phyloP scores from a whole-genome alignment of 371 early-diverging fungal species.

The Scutellospora calospora region DNA sequence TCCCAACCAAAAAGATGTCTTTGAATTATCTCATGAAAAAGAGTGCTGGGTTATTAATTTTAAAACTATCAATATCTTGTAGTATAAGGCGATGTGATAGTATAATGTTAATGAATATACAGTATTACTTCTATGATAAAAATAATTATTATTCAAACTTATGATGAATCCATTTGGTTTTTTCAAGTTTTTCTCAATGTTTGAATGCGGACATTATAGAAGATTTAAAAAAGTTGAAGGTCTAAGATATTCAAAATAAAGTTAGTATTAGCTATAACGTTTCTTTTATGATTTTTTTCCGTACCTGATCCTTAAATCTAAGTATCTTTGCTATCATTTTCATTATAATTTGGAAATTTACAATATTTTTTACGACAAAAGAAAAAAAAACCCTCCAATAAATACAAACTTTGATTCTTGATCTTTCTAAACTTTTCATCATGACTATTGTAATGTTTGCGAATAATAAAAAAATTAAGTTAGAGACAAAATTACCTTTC shows the following conservation, averaged over 20 bases:
- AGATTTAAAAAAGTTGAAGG: slow-evolving; percentile 61
- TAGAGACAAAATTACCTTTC: slow-evolving; percentile 57
- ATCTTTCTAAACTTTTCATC: slow-evolving; percentile 45
- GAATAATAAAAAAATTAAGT: slow-evolving; percentile 52
- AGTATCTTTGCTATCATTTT: slow-evolving; percentile 61
- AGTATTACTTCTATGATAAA: not conserved
- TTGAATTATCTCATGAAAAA: slow-evolving; percentile 53
- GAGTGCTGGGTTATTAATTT: slow-evolving; percentile 14
- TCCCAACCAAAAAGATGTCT: slow-evolving; percentile 68
- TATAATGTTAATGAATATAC: not conserved
- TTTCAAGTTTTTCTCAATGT: slow-evolving; percentile 60
- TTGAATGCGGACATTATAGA: slow-evolving; percentile 59
- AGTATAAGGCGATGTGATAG: not conserved
- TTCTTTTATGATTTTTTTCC: not conserved
- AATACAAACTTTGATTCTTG: not conserved
- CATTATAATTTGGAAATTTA: not conserved
- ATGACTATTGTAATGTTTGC: slow-evolving; percentile 55
- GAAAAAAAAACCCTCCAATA: not conserved
- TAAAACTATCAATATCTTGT: not conserved
- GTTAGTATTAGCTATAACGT: not conserved
- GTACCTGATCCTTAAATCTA: slow-evolving; percentile 63
- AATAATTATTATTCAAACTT: slow-evolving; percentile 30
- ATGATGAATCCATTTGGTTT: slow-evolving; percentile 63
- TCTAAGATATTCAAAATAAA: slow-evolving; percentile 42
- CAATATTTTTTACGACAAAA: not conserved